These are phyloP conservation scores for Eucalyptus tenuipes DNA, from an alignment of 345 rosid species.

Conservation along the genomic window DNA sequence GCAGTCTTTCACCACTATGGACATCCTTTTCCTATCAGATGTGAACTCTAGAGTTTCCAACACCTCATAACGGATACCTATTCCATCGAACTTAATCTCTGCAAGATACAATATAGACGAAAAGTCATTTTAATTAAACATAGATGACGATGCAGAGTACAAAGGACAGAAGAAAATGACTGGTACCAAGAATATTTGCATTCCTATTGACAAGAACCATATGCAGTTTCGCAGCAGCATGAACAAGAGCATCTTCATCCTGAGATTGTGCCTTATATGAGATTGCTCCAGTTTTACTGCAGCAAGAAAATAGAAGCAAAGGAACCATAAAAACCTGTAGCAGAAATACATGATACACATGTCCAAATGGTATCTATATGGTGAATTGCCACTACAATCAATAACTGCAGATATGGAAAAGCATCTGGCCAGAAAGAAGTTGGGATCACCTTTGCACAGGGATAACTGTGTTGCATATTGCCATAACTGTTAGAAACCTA, in stretches of 20 bases:
- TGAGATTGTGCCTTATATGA: constrained; percentile 93
- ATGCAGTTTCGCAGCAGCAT: constrained; percentile 82
- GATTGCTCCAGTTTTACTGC: constrained; percentile 76
- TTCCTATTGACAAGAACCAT: constrained; percentile 63
- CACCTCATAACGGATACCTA: constrained; percentile 51
- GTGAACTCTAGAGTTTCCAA: constrained; percentile 91
- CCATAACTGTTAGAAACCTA: constrained; percentile 85
- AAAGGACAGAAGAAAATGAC: constrained; percentile 1
- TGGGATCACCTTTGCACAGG: constrained; percentile 63
- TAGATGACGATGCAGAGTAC: neutral
- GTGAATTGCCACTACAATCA: neutral
- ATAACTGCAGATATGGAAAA: neutral
- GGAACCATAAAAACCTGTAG: neutral
- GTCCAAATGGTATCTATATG: neutral
- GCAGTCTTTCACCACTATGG: constrained; percentile 75
- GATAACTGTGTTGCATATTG: constrained; percentile 86
- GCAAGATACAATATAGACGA: constrained; percentile 1
- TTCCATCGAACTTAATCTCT: constrained; percentile 72
- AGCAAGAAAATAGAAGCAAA: neutral
- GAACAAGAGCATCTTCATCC: constrained; percentile 97
- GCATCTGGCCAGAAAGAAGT: neutral
- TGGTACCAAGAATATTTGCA: constrained; percentile 67
- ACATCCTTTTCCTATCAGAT: constrained; percentile 97
- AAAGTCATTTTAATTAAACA: neutral
- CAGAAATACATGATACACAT: neutral